Base-by-base conservation (phyloP, 2,329 filamentous ascomycete genomes). In the Ramularia endophylla region DNA sequence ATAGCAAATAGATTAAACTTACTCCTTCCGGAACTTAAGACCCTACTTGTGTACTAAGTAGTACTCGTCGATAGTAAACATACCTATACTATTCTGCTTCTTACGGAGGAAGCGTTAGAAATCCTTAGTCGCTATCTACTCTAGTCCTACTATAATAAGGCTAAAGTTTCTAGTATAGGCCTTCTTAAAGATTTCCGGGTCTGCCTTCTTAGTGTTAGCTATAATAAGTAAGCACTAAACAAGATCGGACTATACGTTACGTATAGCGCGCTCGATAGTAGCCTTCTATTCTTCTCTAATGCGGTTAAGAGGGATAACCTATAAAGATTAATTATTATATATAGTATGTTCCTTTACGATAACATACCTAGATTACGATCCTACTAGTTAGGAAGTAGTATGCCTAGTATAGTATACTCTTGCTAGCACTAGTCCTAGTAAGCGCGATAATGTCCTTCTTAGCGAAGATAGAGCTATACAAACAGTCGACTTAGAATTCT, bases 81-180 rank as follows among this genome's bases (percentile, higher is more conserved):
- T 33, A 7, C 31, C 13, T 6, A 33, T 33, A 33, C 31, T 33
- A 12, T 33, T 18, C 9, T 16, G 15, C 18, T 3, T 33, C 31
- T 33, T 18, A 16, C 18, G 15, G 6, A 33, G 8, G 15, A 33
- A 18, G n/a, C 18, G n/a, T 7, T 33, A 17, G 15, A 33, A 33
- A n/a, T 33, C 31, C 13, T 33, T 33, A 3, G 31, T 33, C 12
- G 31, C 31, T 33, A 33, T 33, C 31, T 33, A 18, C 18, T 33
- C 18, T 17, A 18, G 31, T 6, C 31, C 18, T 12, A 18, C 8
- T 3, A 16, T 16, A 7, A 33, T 17, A 3, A 33, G 3, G 7
- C 31, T 12, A 12, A 4, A 33, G 6, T 25, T 25, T 11, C 22
- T 25, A 25, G 22, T 25, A 25, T 25, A 25, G 22, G 11, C 6